phyloP scores from a whole-genome alignment of 345 rosid genomes.

The Boechera stricta region DNA sequence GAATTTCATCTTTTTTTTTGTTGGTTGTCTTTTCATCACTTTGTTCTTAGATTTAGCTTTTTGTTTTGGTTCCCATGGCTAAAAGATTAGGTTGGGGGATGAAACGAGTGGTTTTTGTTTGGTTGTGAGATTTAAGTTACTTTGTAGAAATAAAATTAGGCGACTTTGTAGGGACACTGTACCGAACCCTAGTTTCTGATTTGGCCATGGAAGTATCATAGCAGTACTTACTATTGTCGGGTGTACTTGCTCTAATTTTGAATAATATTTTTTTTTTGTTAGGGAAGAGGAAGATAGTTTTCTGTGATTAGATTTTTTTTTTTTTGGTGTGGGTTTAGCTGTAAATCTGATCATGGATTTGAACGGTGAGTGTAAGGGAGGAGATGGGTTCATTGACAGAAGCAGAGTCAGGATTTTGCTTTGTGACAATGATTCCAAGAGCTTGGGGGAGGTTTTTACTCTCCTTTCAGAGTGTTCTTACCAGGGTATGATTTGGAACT shows the following conservation, averaged over 20 bases:
- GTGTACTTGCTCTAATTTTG: constrained; percentile 15
- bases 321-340: constrained; percentile 15
- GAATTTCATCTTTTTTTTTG: neutral
- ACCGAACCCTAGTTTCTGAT: constrained; percentile 35
- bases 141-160: constrained; percentile 28
- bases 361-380: constrained; percentile 63
- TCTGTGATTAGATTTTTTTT: constrained; percentile 28
- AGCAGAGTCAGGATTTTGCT: constrained; percentile 98
- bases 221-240: constrained; percentile 29
- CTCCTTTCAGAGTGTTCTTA: constrained; percentile 92
- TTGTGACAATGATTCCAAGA: constrained; percentile 81
- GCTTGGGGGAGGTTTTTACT: constrained; percentile 72
- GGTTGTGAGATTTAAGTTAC: constrained; percentile 23
- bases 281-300: constrained; percentile 26
- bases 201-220: constrained; percentile 53
- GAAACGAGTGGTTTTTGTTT: constrained; percentile 21
- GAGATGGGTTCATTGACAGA: constrained; percentile 89
- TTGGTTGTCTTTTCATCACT: constrained; percentile 1
- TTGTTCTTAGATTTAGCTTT: constrained; percentile 23
- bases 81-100: constrained; percentile 27
- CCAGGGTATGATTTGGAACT: constrained; percentile 61
- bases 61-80: constrained; percentile 29
- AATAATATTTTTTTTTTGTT: neutral
- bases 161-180: constrained; percentile 32
- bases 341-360: constrained; percentile 59